phyloP scores from a whole-genome alignment of 1,284 basidiomycete genomes.

The Malassezia sp. region DNA sequence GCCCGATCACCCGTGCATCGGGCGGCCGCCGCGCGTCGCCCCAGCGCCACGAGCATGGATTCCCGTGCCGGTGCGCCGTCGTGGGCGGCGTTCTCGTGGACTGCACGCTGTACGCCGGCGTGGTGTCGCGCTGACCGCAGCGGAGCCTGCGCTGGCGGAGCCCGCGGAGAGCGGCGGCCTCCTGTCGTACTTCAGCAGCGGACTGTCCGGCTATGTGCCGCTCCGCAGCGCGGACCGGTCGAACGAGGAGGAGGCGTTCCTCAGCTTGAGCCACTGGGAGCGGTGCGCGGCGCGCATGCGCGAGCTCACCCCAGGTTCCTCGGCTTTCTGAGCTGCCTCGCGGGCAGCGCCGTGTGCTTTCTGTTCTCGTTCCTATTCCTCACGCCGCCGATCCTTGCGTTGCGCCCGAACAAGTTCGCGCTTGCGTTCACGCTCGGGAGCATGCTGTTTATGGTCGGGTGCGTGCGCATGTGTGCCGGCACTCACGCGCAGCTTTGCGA shows the following conservation, averaged over 20 bases:
- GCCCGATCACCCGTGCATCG: neutral
- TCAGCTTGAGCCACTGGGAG: conserved; percentile 44
- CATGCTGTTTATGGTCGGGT: conserved; percentile 44
- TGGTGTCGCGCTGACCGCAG: neutral
- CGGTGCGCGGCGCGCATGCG: conserved; percentile 27
- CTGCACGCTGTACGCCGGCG: neutral
- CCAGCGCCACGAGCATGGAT: no score
- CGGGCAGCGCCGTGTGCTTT: conserved; percentile 88
- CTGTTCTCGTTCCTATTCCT: conserved; percentile 78
- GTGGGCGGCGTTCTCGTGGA: no score
- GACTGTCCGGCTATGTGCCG: conserved; percentile 65
- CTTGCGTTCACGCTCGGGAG: conserved; percentile 42
- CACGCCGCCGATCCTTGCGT: conserved; percentile 60
- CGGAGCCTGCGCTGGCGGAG: neutral
- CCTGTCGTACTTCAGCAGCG: conserved; percentile 51
- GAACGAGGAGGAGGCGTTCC: conserved; percentile 89
- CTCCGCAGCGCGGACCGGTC: conserved; percentile 67
- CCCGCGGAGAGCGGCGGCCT: conserved; percentile 5
- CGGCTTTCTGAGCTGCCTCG: conserved; percentile 80
- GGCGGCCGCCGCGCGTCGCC: neutral
- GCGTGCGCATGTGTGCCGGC: conserved; percentile 17
- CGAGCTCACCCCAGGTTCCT: conserved; percentile 52
- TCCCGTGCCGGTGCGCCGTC: neutral
- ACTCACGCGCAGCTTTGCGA: conserved; percentile 25
- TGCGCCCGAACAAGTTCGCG: conserved; percentile 40